Conservation (phyloP, 306 rosid species). For the Castanospermum australe region DNA sequence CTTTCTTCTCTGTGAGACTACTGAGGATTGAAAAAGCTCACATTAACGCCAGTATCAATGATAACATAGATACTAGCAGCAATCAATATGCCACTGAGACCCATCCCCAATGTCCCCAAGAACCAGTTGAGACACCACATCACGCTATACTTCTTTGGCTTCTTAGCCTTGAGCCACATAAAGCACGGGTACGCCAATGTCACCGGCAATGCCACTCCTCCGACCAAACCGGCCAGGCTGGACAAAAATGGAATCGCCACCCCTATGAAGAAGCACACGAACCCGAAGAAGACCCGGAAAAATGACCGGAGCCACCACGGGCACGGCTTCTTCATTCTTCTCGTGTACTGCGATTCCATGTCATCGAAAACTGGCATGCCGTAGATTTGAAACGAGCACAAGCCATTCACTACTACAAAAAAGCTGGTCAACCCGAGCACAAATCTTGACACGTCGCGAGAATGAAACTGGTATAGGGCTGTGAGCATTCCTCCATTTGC, state of each 20-base stretch:
- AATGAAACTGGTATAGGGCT: constrained; percentile 42
- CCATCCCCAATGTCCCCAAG: constrained; percentile 61
- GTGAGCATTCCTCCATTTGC: constrained; percentile 45
- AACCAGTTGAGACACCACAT: constrained; percentile 70
- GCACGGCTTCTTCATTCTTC: constrained; percentile 43
- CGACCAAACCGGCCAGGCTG: constrained; percentile 46
- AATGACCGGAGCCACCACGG: constrained; percentile 48
- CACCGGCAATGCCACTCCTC: constrained; percentile 50
- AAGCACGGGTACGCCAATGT: constrained; percentile 52
- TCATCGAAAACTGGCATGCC: constrained; percentile 59
- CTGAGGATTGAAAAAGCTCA: constrained; percentile 71
- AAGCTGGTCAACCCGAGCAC: constrained; percentile 35
- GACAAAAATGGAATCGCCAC: constrained; percentile 54
- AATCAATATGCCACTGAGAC: constrained; percentile 43
- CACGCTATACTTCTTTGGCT: constrained; percentile 29
- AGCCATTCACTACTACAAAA: constrained; percentile 42
- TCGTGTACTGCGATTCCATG: constrained; percentile 48
- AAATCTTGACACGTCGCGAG: constrained; percentile 45
- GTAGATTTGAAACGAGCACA: constrained; percentile 54
- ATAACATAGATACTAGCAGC: constrained; percentile 64
- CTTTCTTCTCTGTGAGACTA: constrained; percentile 9
- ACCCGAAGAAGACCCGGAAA: constrained; percentile 41
- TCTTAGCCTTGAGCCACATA: constrained; percentile 46
- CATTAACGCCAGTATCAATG: constrained; percentile 57
- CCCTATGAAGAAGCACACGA: constrained; percentile 32